Evolutionary conservation across 2,329 filamentous ascomycete genomes (phyloP), one percentile per base, ranked within the genome.

Genomic region (Trichoderma sp.): DNA sequence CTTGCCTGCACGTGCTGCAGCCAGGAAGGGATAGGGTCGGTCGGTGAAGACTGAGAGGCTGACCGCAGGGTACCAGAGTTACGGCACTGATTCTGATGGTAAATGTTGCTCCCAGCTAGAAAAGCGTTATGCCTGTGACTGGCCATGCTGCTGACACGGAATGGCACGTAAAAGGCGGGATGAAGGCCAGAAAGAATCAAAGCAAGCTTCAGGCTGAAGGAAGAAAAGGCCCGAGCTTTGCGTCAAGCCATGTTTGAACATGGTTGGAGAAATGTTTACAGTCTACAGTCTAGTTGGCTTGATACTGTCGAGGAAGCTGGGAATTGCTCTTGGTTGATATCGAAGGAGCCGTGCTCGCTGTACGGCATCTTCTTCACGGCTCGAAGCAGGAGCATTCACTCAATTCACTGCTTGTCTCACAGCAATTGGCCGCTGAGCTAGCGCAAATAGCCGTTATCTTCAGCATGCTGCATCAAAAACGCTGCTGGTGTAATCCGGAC

Each of bases 171-270:
- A 18, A 62, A 56, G 24, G 35, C 24, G n/a, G 24, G 41, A 53
- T 65, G 50, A 21, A 59, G 16, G 8, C 18, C 21, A 33, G 45
- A 64, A 75, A 76, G 64, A 72, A 76, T 76, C 75, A 73, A 76
- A 71, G 33, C 27, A 60, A 53, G 41, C 35, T 50, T 21, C 9
- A 50, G 31, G 27, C 38, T 38, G 16, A 41, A 56, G 8, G 60
- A 24, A 16, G 16, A 27, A 72, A 64, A n/a, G 21, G 27, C n/a
- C 33, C 12, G 16, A 33, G 60, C 60, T 53, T 31, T 29, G 60
- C 18, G 24, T 21, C 14, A 16, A 24, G 27, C 33, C 59, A n/a
- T n/a, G 24, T n/a, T 24, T n/a, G 6, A 21, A 24, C 14, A 38
- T 16, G 53, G n/a, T 6, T 6, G 12, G 18, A n/a, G 14, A 7